These are phyloP conservation scores for Eimeria zaria DNA, from an alignment of 169 alveolate species.

Conservation along the genomic window DNA sequence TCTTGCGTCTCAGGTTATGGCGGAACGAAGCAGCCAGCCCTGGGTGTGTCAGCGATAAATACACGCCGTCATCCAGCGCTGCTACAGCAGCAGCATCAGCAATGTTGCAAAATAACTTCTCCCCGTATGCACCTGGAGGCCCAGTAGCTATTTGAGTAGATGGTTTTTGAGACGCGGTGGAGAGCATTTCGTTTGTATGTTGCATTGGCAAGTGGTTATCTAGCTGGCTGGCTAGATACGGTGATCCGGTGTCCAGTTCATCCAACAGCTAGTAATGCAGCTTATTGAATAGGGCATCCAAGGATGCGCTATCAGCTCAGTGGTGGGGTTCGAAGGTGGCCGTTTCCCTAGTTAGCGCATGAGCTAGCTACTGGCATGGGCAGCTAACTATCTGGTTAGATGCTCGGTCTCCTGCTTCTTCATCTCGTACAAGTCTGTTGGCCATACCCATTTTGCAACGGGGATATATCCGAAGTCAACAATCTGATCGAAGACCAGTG, in stretches of 20 bases:
- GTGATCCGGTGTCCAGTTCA: not conserved
- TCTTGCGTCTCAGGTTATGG: not conserved
- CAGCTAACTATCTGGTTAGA: not conserved
- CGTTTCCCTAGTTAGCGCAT: no score
- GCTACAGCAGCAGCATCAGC: not conserved
- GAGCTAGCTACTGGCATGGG: no score
- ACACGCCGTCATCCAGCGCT: not conserved
- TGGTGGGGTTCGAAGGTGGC: no score
- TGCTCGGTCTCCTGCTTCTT: not conserved
- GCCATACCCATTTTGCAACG: not conserved
- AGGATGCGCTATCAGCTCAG: no score
- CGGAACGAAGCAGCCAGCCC: not conserved
- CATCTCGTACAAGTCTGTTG: not conserved
- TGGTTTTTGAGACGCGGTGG: not conserved
- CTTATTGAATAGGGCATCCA: no score
- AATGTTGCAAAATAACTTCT: not conserved
- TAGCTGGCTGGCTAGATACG: not conserved
- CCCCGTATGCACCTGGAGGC: not conserved
- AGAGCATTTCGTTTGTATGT: not conserved
- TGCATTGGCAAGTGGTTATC: not conserved
- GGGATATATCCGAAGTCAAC: not conserved
- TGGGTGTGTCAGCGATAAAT: not conserved
- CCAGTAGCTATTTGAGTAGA: not conserved
- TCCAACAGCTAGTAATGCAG: no score
- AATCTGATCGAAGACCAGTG: not conserved